phyloP scores from a whole-genome alignment of 306 rosid genomes.

The Castanea sativa region DNA sequence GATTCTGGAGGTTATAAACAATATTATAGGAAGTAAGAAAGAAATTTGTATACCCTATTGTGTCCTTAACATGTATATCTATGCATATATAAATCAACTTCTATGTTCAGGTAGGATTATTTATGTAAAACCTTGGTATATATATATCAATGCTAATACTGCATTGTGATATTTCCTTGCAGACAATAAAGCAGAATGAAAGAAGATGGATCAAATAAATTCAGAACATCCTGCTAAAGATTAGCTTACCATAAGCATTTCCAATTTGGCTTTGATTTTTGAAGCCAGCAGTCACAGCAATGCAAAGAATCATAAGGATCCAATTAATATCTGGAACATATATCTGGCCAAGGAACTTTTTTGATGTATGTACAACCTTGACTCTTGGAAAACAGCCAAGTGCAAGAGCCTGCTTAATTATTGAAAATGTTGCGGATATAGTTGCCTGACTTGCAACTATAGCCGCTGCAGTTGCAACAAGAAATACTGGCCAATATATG shows the following conservation, averaged over 20 bases:
- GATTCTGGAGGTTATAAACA: neutral
- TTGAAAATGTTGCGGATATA: slow-evolving; percentile 80
- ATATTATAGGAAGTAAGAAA: neutral
- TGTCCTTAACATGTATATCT: neutral
- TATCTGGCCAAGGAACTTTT: slow-evolving; percentile 75
- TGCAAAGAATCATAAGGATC: slow-evolving; percentile 94
- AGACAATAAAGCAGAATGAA: neutral
- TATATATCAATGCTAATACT: neutral
- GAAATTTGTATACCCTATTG: neutral
- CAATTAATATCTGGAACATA: slow-evolving; percentile 92
- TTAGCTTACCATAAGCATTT: slow-evolving; percentile 78
- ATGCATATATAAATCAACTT: neutral
- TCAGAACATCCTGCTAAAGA: neutral
- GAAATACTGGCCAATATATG: slow-evolving; percentile 89
- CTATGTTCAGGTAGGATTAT: neutral
- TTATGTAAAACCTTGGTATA: neutral
- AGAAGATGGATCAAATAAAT: neutral
- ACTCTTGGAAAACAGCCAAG: slow-evolving; percentile 97
- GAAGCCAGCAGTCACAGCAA: slow-evolving; percentile 88
- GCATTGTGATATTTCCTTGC: neutral
- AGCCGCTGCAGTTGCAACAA: slow-evolving; percentile 90
- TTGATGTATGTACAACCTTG: slow-evolving; percentile 87
- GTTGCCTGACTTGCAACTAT: slow-evolving; percentile 96
- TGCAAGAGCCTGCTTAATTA: slow-evolving; percentile 94
- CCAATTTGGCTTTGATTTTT: slow-evolving; percentile 86